Evolutionary conservation across 208 protist genomes (phyloP).

Genomic region (Leishmania arabica): DNA sequence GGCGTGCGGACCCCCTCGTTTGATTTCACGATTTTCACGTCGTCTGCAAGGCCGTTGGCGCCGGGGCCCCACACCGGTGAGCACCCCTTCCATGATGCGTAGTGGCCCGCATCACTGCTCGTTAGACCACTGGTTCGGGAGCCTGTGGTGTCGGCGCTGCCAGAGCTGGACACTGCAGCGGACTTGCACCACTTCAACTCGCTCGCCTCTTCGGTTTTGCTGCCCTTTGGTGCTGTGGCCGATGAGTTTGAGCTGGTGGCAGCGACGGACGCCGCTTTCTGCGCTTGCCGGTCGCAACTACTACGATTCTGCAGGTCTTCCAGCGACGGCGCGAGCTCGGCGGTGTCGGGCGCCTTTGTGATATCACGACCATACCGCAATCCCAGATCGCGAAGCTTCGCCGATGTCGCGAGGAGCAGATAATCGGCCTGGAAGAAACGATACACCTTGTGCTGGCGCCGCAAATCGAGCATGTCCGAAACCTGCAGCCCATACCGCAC

Average conservation of each 20-base stretch:
- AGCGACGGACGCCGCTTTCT: not conserved
- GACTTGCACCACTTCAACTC: constrained; percentile 17
- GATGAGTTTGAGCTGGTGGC: not conserved
- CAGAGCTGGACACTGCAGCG: constrained; percentile 12
- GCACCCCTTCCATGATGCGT: not conserved
- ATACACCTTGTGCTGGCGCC: constrained; percentile 33
- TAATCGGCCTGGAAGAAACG: constrained; percentile 74
- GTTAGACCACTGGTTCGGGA: not conserved
- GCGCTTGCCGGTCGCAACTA: not conserved
- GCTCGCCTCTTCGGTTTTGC: constrained; percentile 7
- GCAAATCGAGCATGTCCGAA: constrained; percentile 51
- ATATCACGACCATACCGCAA: constrained; percentile 41
- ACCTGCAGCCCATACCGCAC: constrained; percentile 66
- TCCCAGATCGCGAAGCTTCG: constrained; percentile 47
- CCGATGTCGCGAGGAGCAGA: constrained; percentile 54
- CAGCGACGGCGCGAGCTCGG: not conserved
- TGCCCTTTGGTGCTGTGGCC: not conserved
- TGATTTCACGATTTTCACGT: constrained; percentile 2
- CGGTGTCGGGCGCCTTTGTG: constrained; percentile 26
- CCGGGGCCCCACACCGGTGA: not conserved
- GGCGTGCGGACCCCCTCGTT: not conserved
- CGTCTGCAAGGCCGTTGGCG: not conserved
- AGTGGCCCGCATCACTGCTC: not conserved
- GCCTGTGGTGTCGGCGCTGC: not conserved
- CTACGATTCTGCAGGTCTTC: not conserved